Evolutionary conservation across 495 filamentous ascomycete species (phyloP), one percentile per base, ranked within the genome.

Genomic region (Apodospora peruviana): DNA sequence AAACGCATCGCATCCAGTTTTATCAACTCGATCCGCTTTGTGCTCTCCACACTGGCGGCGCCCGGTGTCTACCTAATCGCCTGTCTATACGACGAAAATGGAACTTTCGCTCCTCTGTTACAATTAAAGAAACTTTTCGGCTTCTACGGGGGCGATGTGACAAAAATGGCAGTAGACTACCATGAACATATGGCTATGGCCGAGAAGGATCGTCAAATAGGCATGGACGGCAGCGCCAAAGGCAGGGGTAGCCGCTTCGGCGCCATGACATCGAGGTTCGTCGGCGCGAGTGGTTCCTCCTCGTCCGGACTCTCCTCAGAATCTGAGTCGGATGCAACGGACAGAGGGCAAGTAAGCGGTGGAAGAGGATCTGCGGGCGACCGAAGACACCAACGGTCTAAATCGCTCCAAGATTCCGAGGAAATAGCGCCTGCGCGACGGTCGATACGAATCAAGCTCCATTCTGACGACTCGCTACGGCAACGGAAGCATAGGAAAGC

Each of bases 401-500:
- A 82, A 57, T 77, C 73, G 47, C 64, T 45, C 51, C 76, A 56
- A 66, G 55, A 68, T 29, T 38, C 62, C 24, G 88, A 82, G 62
- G 88, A 80, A 50, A 75, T 74, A 49, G 69, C 75, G 41, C 87
- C 81, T 50, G 65, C 83, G 2, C 80, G 88, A 52, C 81, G 89
- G 24, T 91, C 90, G 14, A 95, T 96, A 52, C 79, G 90, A 23
- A 95, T 97, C 56, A 95, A 94, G 64, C 75, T 95, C 12, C 80
- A 91, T 65, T 87, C 88, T 53, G 91, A 96, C 60, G 88, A 95
- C 40, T 71, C 74, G 2, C 64, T 78, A 50, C 72, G 77, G 51
- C 76, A 81, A 55, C 79, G 85, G 52, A 85, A 82, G 57, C 78
- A 79, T 55, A 68, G 67, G 45, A 76, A 73, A 51, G 62, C 66